Evolutionary conservation across 73 alveolate genomes (phyloP).

Genomic region (Tetrahymena elliotti): DNA sequence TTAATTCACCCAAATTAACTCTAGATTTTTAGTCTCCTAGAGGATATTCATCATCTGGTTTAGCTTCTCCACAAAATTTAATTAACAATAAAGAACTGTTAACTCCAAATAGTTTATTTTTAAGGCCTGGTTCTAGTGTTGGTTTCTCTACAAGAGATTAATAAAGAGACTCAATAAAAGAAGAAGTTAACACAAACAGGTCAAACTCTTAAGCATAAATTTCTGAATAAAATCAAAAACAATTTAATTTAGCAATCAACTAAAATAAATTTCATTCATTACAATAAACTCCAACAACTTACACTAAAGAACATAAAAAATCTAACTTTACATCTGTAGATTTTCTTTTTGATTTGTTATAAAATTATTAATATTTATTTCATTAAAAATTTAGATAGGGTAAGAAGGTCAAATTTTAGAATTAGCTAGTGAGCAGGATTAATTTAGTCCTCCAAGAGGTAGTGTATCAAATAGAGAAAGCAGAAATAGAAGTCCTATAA

Average conservation of each 20-base stretch:
- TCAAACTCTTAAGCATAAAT: not conserved
- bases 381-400: not conserved
- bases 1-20: not conserved
- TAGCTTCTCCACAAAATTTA: not conserved
- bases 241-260: too few relatives aligned
- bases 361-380: too few relatives aligned
- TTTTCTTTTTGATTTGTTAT: too few relatives aligned
- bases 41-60: not conserved
- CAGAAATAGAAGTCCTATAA: not conserved
- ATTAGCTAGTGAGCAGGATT: not conserved
- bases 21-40: not conserved
- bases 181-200: not conserved
- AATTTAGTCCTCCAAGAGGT: not conserved
- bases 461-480: not conserved
- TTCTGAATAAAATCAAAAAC: not conserved
- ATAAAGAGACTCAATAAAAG: not conserved
- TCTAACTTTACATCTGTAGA: not conserved
- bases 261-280: not conserved
- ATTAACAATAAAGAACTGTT: not conserved
- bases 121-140: not conserved
- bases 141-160: not conserved
- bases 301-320: not conserved
- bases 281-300: not conserved
- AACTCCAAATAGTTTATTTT: not conserved
- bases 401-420: not conserved